A percentile compares a stretch with the other conserved stretches of the same genome.
Evolutionary conservation across 306 rosid species (phyloP).

Genomic region (Pterocarpus santalinus): DNA sequence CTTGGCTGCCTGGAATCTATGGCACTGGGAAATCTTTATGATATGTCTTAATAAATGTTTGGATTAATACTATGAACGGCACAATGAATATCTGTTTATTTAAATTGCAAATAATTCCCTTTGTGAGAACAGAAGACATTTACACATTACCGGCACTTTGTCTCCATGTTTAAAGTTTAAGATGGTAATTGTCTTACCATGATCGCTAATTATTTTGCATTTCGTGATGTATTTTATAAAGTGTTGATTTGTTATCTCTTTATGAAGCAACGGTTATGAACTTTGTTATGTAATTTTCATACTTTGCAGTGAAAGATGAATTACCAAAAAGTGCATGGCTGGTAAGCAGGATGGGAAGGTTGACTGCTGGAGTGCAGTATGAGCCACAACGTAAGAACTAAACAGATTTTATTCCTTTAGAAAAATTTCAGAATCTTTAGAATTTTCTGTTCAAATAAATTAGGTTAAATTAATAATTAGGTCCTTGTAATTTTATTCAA

Average conservation of each 20-base stretch:
- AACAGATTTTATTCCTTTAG: slow-evolving; percentile 25
- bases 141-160: neutral
- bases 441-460: neutral
- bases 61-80: slow-evolving; percentile 6
- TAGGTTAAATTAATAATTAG: neutral
- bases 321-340: slow-evolving; percentile 81
- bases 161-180: slow-evolving; percentile 20
- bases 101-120: slow-evolving; percentile 5
- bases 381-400: slow-evolving; percentile 85
- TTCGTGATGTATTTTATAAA: slow-evolving; percentile 9
- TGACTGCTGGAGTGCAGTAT: slow-evolving; percentile 91
- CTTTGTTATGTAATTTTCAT: slow-evolving; percentile 42
- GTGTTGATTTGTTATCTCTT: slow-evolving; percentile 9
- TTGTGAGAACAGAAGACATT: slow-evolving; percentile 19
- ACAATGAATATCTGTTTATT: neutral
- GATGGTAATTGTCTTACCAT: slow-evolving; percentile 4
- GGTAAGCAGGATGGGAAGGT: slow-evolving; percentile 88
- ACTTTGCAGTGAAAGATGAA: slow-evolving; percentile 73
- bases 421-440: neutral
- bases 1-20: neutral
- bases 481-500: neutral
- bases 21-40: slow-evolving; percentile 19
- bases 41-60: slow-evolving; percentile 3
- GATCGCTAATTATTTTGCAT: slow-evolving; percentile 27
- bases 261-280: slow-evolving; percentile 34